Evolutionary conservation across 2,329 filamentous ascomycete species (phyloP), one percentile per base, ranked within the genome.

Genomic region (Verticillium nonalfalfae): DNA sequence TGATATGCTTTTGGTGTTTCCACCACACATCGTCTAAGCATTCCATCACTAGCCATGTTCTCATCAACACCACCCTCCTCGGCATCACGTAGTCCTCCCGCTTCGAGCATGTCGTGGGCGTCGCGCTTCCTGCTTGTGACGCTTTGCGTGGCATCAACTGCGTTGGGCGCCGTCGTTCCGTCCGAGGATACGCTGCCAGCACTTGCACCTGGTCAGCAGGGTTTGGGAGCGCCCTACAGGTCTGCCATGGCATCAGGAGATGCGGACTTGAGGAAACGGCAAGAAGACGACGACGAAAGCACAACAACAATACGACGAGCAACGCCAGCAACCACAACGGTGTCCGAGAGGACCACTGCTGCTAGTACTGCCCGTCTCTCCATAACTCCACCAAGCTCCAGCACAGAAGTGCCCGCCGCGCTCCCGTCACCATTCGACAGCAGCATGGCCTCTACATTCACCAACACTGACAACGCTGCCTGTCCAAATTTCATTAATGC

Each of bases 361-460:
- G 39, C 40, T 15, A 54, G 31, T n/a, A 59, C 58, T 18, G 31
- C 21, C n/a, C 14, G 26, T 33, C 58, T 63, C 13, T 66, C 64
- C 3, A 60, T 65, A 15, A 60, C 60, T 7, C 60, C 60, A 34
- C 63, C 73, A 1, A 64, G 66, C 21, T 61, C 71, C 2, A 70
- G 71, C 35, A 72, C 68, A 21, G 68, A 68, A 0, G 62, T 69
- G 9, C 36, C 73, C 1, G 76, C 74, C 59, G 75, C 81, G 5
- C 75, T 89, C 52, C 90, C 88, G 0, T 84, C 74, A 11, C 82
- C 89, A 2, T 91, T 91, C 69, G 90, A 93, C 67, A 86, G 82
- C 61, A 83, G 81, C 57, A 73, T 90, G 35, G 81, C 82, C 7
- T 80, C 80, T 64, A 88, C 89, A 67, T 90, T 90, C 74, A 82